A percentile compares a stretch with the other conserved stretches of the same genome.
These are phyloP conservation scores for Bonnemaisonia californica DNA, from an alignment of 31 red algal genomes.

Conservation along the genomic window DNA sequence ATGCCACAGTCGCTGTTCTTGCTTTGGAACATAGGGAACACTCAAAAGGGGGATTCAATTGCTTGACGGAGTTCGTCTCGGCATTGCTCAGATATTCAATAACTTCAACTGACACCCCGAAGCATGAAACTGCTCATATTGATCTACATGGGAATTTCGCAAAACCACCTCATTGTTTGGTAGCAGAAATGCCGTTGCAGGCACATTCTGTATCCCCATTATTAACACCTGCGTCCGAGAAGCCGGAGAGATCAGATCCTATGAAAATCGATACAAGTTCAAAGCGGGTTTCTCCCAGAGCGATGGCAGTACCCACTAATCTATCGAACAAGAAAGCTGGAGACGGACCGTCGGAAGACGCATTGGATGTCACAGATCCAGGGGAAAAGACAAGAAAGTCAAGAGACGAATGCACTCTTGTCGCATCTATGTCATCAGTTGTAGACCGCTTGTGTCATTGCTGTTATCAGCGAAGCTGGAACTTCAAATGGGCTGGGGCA, in stretches of 20 bases:
- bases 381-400: background rate
- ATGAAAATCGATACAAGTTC: background rate
- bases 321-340: background rate
- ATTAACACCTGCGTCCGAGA: background rate
- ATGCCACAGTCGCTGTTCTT: constrained; percentile 27
- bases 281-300: background rate
- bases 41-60: constrained; percentile 14
- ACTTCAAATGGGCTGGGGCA: constrained; percentile 66
- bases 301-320: too few relatives aligned
- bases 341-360: background rate
- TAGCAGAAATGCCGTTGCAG: background rate
- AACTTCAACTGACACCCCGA: background rate
- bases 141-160: background rate
- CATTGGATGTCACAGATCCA: background rate
- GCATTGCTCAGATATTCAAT: constrained; percentile 31
- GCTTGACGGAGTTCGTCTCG: constrained; percentile 30
- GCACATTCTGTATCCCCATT: background rate
- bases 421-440: constrained; percentile 34
- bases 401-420: background rate
- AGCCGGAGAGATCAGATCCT: background rate
- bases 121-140: background rate
- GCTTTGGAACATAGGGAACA: constrained; percentile 27
- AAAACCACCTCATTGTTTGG: background rate
- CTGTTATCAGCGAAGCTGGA: constrained; percentile 79
- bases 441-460: constrained; percentile 81